phyloP scores from a whole-genome alignment of 1,284 basidiomycete genomes.

The Rhodotorula sp. region DNA sequence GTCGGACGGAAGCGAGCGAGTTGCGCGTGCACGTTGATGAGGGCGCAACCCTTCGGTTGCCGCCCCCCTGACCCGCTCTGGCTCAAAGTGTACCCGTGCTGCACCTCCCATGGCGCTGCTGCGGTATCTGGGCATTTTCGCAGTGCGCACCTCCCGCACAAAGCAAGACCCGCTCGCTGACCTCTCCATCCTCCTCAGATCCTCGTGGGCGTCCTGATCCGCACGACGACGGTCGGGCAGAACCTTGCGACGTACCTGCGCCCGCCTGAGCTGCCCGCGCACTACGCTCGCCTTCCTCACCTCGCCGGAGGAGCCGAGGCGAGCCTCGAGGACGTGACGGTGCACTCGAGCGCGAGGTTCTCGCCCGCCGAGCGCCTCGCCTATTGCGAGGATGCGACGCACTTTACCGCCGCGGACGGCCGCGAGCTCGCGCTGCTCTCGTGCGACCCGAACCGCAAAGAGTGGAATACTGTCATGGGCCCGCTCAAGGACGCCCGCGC shows the following conservation, averaged over 20 bases:
- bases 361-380: slow-evolving; percentile 1
- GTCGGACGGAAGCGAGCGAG: too few species aligned
- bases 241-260: slow-evolving; percentile 10
- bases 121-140: too few species aligned
- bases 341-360: background rate
- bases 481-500: slow-evolving; percentile 8
- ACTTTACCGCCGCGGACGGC: background rate
- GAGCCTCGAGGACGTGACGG: background rate
- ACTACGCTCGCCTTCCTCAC: background rate
- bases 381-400: slow-evolving; percentile 21
- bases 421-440: slow-evolving; percentile 3
- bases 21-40: too few species aligned
- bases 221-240: background rate
- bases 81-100: too few species aligned
- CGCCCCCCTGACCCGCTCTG: too few species aligned
- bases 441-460: slow-evolving; percentile 19
- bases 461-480: slow-evolving; percentile 35
- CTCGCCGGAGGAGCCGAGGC: background rate
- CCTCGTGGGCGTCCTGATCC: background rate
- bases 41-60: too few species aligned
- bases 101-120: too few species aligned
- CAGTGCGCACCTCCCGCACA: too few species aligned
- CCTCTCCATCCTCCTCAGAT: background rate
- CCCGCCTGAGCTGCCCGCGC: background rate
- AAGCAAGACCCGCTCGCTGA: background rate